phyloP scores from a whole-genome alignment of 2,329 filamentous ascomycete genomes.

The Lizonia empirigonia region DNA sequence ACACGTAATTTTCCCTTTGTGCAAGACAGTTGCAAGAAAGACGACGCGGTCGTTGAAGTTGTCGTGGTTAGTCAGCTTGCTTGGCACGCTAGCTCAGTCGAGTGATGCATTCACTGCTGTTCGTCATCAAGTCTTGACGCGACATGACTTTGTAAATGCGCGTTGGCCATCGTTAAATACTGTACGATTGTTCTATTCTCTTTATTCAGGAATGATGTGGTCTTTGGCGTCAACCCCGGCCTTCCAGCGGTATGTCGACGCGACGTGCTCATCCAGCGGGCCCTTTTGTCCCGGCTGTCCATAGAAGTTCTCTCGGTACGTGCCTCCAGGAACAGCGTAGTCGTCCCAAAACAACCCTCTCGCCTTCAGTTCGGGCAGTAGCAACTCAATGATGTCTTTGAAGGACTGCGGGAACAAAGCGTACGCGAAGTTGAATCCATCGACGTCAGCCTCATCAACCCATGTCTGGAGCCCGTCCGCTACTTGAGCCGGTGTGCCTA shows the following conservation, averaged over 20 bases:
- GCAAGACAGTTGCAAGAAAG: no score
- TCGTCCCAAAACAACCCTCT: constrained; percentile 64
- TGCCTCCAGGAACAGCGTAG: constrained; percentile 62
- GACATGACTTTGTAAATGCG: background rate
- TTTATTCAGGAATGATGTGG: constrained; percentile 32
- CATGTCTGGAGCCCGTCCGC: constrained; percentile 71
- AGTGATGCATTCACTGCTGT: no score
- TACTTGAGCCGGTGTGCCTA: constrained; percentile 68
- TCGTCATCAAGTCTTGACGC: background rate
- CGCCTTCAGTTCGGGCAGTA: constrained; percentile 67
- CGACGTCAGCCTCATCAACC: constrained; percentile 71
- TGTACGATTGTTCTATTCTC: background rate
- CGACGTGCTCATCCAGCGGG: constrained; percentile 59
- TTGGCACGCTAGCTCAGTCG: background rate
- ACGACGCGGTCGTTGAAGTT: no score
- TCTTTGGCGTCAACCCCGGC: constrained; percentile 42
- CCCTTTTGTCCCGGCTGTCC: constrained; percentile 57
- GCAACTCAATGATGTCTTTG: constrained; percentile 68
- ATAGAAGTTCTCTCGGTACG: constrained; percentile 67
- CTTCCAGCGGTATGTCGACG: constrained; percentile 54
- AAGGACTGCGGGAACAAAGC: constrained; percentile 71
- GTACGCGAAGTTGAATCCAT: constrained; percentile 77
- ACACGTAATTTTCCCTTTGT: no score
- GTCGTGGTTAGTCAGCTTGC: background rate
- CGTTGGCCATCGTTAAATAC: background rate